A percentile compares a stretch with the other conserved stretches of the same genome.
These are phyloP conservation scores for Ceratocystis diversiconidia DNA, from an alignment of 2,329 filamentous ascomycete species.

Conservation along the genomic window DNA sequence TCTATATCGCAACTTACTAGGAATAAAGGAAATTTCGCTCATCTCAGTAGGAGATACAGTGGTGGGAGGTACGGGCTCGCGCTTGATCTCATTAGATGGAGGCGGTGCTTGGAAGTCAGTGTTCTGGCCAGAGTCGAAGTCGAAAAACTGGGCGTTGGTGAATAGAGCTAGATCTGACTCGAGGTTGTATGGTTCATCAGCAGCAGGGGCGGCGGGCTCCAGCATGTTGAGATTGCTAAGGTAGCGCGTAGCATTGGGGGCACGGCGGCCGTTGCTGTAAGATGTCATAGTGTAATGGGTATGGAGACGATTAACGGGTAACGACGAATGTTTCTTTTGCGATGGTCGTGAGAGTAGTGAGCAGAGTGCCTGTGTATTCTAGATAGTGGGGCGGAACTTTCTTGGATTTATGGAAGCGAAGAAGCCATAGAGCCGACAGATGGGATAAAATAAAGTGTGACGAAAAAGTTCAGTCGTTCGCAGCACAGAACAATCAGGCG, in stretches of 20 bases:
- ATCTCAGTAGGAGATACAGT: slow-evolving; percentile 14
- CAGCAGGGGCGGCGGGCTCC: slow-evolving; percentile 40
- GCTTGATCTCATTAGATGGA: slow-evolving; percentile 28
- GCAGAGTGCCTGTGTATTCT: background rate
- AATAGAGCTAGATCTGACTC: slow-evolving; percentile 65
- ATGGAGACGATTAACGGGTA: background rate
- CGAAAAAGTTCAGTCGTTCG: too few relatives aligned
- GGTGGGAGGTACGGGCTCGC: slow-evolving; percentile 23
- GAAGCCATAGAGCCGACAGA: background rate
- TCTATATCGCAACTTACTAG: slow-evolving; percentile 4
- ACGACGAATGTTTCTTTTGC: background rate
- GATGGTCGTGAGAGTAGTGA: background rate
- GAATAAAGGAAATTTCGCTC: slow-evolving; percentile 23
- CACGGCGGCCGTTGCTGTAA: slow-evolving; percentile 54
- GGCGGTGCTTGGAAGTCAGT: slow-evolving; percentile 41
- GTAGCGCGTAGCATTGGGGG: slow-evolving; percentile 80
- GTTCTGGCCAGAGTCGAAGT: slow-evolving; percentile 55
- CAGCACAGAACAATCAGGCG: too few relatives aligned
- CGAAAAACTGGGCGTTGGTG: slow-evolving; percentile 70
- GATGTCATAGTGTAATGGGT: slow-evolving; percentile 41
- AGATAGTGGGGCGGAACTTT: background rate
- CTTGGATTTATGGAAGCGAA: background rate
- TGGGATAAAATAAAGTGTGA: too few relatives aligned
- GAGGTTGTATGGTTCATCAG: slow-evolving; percentile 46
- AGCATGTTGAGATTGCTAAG: slow-evolving; percentile 71